A percentile compares a stretch with the other conserved stretches of the same genome.
These are phyloP conservation scores for Euphorbia lathyris DNA, from an alignment of 345 rosid genomes.

Conservation along the genomic window DNA sequence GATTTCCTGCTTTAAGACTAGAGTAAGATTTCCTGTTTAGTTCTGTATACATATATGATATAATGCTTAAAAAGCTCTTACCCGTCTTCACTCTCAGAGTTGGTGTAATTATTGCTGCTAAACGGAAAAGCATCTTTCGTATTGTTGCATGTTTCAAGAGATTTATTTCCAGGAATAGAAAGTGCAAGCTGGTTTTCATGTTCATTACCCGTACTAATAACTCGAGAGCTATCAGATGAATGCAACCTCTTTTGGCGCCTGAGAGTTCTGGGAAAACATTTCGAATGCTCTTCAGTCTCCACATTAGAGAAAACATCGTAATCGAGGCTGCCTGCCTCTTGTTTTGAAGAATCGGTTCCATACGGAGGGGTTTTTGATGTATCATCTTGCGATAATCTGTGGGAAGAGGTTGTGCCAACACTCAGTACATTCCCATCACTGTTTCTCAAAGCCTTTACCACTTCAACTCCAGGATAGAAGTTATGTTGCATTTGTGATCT, in stretches of 20 bases:
- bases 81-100: conserved; percentile 33
- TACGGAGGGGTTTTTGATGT: conserved; percentile 18
- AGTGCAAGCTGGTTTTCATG: conserved; percentile 32
- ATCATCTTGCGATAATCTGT: conserved; percentile 34
- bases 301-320: conserved; percentile 17
- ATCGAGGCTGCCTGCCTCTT: conserved; percentile 23
- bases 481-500: conserved; percentile 33
- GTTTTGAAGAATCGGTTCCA: conserved; percentile 28
- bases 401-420: conserved; percentile 38
- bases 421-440: conserved; percentile 74
- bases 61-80: conserved; percentile 23
- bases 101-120: conserved; percentile 16
- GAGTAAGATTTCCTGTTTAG: background rate
- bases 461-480: conserved; percentile 30
- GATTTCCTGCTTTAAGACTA: background rate
- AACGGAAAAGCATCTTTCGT: conserved; percentile 23
- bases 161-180: conserved; percentile 25
- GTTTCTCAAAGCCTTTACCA: conserved; percentile 55
- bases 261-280: conserved; percentile 40
- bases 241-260: conserved; percentile 30
- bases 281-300: conserved; percentile 35
- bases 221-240: conserved; percentile 20
- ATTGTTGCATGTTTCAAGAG: conserved; percentile 22
- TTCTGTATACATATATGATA: background rate
- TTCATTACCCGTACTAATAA: conserved; percentile 17